Evolutionary conservation across 2,329 filamentous ascomycete species (phyloP), one percentile per base, ranked within the genome.

Genomic region (Penicillium thymicola): DNA sequence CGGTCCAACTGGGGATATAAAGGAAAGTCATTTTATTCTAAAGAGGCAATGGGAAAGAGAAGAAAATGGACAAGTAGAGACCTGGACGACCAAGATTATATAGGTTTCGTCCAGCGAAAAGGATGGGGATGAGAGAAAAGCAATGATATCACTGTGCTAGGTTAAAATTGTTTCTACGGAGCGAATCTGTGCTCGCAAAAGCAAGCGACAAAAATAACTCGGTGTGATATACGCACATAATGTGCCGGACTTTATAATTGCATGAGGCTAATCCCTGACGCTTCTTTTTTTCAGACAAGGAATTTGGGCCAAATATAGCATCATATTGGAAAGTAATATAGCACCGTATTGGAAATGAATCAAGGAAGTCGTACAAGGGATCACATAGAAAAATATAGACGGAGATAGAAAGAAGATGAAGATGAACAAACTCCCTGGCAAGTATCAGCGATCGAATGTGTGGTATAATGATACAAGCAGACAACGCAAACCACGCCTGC

Each of bases 391-490:
- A 45, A 30, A 44, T 42, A 41, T 38, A 47, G 9, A 43, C 52
- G 51, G 32, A 23, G 23, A 44, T 45, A n/a, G 30, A 58, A 34
- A 50, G 27, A 23, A 38, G 7, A 42, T n/a, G 27, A 23, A 38
- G 7, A 42, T n/a, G 8, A 41, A 49, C 48, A 47, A 56, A 59
- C 57, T 55, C 61, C 54, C 34, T 53, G 46, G 34, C 46, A 64
- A 56, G 57, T 64, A 67, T 63, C 59, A 56, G 43, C 46, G 57
- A 62, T 56, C 57, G 57, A 50, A 52, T 58, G 45, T 43, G 54
- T 65, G 64, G 61, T 67, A 67, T 67, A 67, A 58, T 64, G 54
- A 59, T 64, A 64, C 63, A 65, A 63, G 45, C 37, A 56, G 38
- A 62, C 46, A 47, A 52, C 49, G 34, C 53, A 58, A 47, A 49